phyloP scores from a whole-genome alignment of 169 alveolate species.

The Plasmodium cynomolgi region DNA sequence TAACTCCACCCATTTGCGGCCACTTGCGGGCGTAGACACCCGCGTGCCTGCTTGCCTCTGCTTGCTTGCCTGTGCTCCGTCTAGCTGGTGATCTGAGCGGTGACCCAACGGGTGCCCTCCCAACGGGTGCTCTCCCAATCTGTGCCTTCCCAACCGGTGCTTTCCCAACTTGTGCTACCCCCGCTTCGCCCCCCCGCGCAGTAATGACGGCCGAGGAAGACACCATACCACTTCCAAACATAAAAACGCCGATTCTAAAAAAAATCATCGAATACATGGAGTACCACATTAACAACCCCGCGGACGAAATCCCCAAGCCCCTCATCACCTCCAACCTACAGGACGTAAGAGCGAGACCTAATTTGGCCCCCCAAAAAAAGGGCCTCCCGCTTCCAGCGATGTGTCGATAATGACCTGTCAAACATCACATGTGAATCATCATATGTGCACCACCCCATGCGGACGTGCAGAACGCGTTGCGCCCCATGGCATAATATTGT shows the following conservation, averaged over 20 bases:
- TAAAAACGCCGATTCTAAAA: conserved; percentile 88
- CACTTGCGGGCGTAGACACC: background rate
- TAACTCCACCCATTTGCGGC: conserved; percentile 26
- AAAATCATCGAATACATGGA: conserved; percentile 94
- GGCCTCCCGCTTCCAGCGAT: background rate
- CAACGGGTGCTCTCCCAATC: background rate
- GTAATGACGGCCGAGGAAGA: conserved; percentile 84
- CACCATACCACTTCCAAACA: conserved; percentile 94
- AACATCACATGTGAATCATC: background rate
- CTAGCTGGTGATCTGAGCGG: background rate
- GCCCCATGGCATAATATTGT: background rate
- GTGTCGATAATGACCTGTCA: background rate
- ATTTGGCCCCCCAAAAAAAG: background rate
- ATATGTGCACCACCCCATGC: background rate
- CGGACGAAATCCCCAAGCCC: conserved; percentile 96
- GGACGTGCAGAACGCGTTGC: background rate
- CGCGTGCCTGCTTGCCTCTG: too few relatives aligned
- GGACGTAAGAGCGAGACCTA: conserved; percentile 75
- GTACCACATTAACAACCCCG: conserved; percentile 91
- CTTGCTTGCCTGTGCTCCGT: background rate
- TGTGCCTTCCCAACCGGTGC: background rate
- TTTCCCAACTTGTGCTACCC: conserved; percentile 18
- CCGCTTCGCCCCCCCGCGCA: conserved; percentile 78
- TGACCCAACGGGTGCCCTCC: background rate
- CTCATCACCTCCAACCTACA: conserved; percentile 89